Evolutionary conservation across 2,329 filamentous ascomycete genomes (phyloP), one percentile per base, ranked within the genome.

Genomic region (Pseudovirgaria hyperparasitica): DNA sequence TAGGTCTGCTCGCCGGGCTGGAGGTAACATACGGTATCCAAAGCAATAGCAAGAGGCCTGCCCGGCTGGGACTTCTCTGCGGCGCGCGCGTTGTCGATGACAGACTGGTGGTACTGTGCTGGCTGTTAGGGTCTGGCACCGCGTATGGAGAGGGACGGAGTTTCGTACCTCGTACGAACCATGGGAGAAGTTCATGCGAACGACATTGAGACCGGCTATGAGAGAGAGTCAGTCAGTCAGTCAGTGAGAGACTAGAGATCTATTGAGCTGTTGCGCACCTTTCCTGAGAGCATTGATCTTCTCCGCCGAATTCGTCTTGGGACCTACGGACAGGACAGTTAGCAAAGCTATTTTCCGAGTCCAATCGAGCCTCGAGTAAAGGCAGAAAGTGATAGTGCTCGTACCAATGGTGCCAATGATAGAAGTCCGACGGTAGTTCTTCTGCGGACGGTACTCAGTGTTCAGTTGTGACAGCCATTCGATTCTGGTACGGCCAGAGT

Each of bases 151-250:
- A 12, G 17, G 5, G 5, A 9, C 12, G 14, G 8, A 17, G 9
- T 12, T 11, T 14, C 46, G 34, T 50, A 69, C 65, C 55, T 78
- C 86, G 61, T 96, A 90, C 42, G 76, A 78, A 49, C 82, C 82
- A 62, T 92, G 82, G 40, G 81, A 93, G 59, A 96, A 96, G 79
- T 98, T 98, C 90, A 98, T 98, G 65, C 90, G 87, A 45, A 96
- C 90, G 43, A 98, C 85, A 63, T 96, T 96, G 50, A 96, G 77
- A 62, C 90, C 90, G 41, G 78, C 79, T 64, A 39, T 42, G 45
- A n/a, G n/a, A n/a, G 27, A 30, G 9, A 22, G 23, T 36, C 25
- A 42, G 28, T 25, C n/a, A n/a, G n/a, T n/a, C n/a, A n/a, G n/a
- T n/a, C n/a, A n/a, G 23, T 27, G 13, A 14, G 9, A 24, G 14